Evolutionary conservation across 192 early-diverging fungal genomes (phyloP).

Genomic region (Rhizophagus prolifer): DNA sequence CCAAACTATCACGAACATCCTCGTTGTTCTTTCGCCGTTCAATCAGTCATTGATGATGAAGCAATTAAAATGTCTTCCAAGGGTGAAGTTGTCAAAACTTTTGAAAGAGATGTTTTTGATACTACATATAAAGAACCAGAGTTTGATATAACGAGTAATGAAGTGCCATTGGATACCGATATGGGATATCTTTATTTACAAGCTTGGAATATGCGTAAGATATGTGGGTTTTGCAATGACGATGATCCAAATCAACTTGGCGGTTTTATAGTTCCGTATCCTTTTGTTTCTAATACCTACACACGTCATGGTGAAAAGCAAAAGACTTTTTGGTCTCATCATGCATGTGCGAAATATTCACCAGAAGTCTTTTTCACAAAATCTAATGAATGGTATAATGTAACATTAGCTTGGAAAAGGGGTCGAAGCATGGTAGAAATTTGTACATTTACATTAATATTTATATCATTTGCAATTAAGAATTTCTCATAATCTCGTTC

Average conservation of each 20-base stretch:
- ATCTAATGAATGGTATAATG: slow-evolving; percentile 81
- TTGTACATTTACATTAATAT: neutral
- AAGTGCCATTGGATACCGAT: slow-evolving; percentile 44
- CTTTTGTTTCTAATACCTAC: slow-evolving; percentile 56
- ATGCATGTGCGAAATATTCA: slow-evolving; percentile 77
- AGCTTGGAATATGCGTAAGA: slow-evolving; percentile 52
- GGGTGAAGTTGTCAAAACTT: slow-evolving; percentile 58
- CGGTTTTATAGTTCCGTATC: slow-evolving; percentile 59
- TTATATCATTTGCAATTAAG: neutral
- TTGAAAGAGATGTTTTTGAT: slow-evolving; percentile 60
- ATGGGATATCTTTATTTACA: slow-evolving; percentile 49
- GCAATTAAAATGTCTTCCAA: slow-evolving; percentile 52
- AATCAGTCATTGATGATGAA: slow-evolving; percentile 63
- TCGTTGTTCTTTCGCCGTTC: slow-evolving; percentile 74
- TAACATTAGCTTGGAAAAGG: slow-evolving; percentile 69
- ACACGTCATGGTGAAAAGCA: slow-evolving; percentile 55
- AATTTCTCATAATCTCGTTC: neutral
- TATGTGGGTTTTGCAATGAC: slow-evolving; percentile 72
- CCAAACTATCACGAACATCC: slow-evolving; percentile 75
- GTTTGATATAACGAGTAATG: slow-evolving; percentile 30
- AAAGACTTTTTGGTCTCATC: slow-evolving; percentile 80
- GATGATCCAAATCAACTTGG: slow-evolving; percentile 50
- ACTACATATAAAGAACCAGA: slow-evolving; percentile 34
- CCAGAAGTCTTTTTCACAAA: slow-evolving; percentile 78
- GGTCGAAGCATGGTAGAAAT: slow-evolving; percentile 67